These are phyloP conservation scores for Delonix regia DNA, from an alignment of 306 rosid genomes.

Conservation along the genomic window DNA sequence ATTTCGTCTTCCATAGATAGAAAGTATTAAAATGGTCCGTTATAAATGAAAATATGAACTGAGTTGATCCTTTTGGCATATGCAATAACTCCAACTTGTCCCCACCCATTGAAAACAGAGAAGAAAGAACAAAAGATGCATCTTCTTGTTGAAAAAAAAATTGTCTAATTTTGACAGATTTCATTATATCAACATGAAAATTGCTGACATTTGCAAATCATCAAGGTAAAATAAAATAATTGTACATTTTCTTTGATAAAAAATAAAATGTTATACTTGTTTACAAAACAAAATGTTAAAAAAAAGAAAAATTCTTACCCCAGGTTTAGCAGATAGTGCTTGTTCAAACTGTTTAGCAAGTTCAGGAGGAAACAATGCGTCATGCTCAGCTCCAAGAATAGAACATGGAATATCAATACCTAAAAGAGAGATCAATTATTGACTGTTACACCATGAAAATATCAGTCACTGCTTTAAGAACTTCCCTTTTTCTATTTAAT, in stretches of 20 bases:
- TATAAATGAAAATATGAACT: too few relatives aligned
- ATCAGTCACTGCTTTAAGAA: not conserved
- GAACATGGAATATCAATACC: constrained; percentile 64
- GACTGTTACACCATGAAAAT: constrained; percentile 17
- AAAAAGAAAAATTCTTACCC: constrained; percentile 42
- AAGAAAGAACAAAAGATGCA: not conserved
- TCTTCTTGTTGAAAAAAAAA: not conserved
- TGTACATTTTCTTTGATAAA: too few relatives aligned
- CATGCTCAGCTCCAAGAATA: constrained; percentile 73
- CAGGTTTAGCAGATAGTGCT: constrained; percentile 52
- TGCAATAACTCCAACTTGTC: not conserved
- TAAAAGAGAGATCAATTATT: constrained; percentile 30
- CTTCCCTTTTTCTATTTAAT: too few relatives aligned
- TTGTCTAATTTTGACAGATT: not conserved
- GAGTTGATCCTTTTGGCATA: too few relatives aligned
- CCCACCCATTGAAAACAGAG: not conserved
- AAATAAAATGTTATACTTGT: not conserved
- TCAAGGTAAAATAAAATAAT: not conserved
- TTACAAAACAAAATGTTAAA: not conserved
- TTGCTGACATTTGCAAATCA: not conserved
- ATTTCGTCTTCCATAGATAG: too few relatives aligned
- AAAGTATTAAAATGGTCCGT: too few relatives aligned
- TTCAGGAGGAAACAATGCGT: constrained; percentile 52
- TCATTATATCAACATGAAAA: not conserved
- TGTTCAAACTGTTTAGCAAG: constrained; percentile 66